Evolutionary conservation across 768 basidiomycete genomes (phyloP), one percentile per base, ranked within the genome.

Genomic region (Agaricus subrufescens): DNA sequence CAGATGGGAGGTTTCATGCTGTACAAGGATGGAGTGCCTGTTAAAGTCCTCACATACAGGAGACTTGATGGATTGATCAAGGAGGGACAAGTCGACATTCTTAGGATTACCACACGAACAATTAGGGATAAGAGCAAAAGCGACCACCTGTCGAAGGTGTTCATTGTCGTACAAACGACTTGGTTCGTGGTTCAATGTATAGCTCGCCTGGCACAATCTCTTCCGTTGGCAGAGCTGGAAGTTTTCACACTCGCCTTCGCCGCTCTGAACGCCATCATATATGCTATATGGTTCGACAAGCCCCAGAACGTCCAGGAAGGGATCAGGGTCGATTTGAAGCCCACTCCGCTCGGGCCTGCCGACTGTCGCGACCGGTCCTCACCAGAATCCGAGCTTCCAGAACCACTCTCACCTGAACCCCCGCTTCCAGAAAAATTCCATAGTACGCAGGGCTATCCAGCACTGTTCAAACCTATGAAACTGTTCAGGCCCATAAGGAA

Each of bases 41-140:
- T 48, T n/a, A 31, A 45, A 14, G 42, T 49, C n/a, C 54, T 61
- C 40, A 52, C 60, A 5, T 25, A 52, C 30, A 14, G 34, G 23
- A 31, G 48, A n/a, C 26, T 61, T 14, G 37, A 56, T 2, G 37
- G 26, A 2, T 43, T 58, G 4, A n/a, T 42, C 27, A 7, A 14
- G 11, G 29, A 23, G 12, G 44, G 50, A 11, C 12, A 52, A 39
- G 52, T 61, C 9, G 44, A 58, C 26, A 52, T 58, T 14, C 58
- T 58, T 11, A 43, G 50, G n/a, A 49, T 62, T 37, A 46, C 56
- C 8, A 46, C 57, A 29, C 50, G 53, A 38, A 52, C 58, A 10
- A 67, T 70, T 45, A 48, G 52, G 25, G 63, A 68, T 62, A 61
- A 61, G 29, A 68, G 66, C 60, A 68, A 68, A 46, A 63, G 58